A percentile compares a stretch with the other conserved stretches of the same genome.
Conservation (phyloP, 2,329 filamentous ascomycete genomes). For the Chaetomiaceae sp. region DNA sequence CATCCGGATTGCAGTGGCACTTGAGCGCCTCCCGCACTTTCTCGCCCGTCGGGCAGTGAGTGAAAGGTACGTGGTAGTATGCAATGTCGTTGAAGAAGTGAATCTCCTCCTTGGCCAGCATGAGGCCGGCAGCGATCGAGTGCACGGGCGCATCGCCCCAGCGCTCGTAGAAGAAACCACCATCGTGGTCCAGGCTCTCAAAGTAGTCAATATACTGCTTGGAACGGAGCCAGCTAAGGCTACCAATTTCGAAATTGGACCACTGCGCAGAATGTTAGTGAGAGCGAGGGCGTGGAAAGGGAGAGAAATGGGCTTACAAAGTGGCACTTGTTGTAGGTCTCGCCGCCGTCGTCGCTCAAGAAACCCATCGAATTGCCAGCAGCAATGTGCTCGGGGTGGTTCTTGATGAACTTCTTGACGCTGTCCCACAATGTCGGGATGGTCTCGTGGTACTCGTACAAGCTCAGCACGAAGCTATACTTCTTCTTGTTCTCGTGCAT, state of each 20-base stretch:
- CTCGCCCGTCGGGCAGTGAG: slow-evolving; percentile 91
- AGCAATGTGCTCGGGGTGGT: slow-evolving; percentile 82
- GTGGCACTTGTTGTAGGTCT: slow-evolving; percentile 95
- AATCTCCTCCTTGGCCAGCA: slow-evolving; percentile 88
- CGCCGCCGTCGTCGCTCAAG: slow-evolving; percentile 84
- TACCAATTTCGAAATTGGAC: slow-evolving; percentile 98
- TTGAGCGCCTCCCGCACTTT: slow-evolving; percentile 77
- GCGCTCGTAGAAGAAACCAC: slow-evolving; percentile 98
- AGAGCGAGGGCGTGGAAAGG: neutral
- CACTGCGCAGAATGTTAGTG: slow-evolving; percentile 53
- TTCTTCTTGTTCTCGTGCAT: slow-evolving; percentile 97
- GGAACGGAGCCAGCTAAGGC: slow-evolving; percentile 87
- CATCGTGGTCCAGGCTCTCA: slow-evolving; percentile 77
- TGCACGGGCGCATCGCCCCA: slow-evolving; percentile 98
- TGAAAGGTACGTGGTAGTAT: slow-evolving; percentile 97
- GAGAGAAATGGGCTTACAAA: slow-evolving; percentile 64
- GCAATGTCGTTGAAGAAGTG: slow-evolving; percentile 99
- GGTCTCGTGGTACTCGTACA: slow-evolving; percentile 96
- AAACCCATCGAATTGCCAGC: slow-evolving; percentile 85
- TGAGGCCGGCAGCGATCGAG: slow-evolving; percentile 85
- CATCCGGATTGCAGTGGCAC: slow-evolving; percentile 90
- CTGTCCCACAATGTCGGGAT: slow-evolving; percentile 96
- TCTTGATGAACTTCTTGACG: slow-evolving; percentile 87
- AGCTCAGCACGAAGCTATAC: slow-evolving; percentile 92
- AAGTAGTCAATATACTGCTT: slow-evolving; percentile 90